These are phyloP conservation scores for Calocera viscosa DNA, from an alignment of 768 basidiomycete genomes.

Conservation along the genomic window DNA sequence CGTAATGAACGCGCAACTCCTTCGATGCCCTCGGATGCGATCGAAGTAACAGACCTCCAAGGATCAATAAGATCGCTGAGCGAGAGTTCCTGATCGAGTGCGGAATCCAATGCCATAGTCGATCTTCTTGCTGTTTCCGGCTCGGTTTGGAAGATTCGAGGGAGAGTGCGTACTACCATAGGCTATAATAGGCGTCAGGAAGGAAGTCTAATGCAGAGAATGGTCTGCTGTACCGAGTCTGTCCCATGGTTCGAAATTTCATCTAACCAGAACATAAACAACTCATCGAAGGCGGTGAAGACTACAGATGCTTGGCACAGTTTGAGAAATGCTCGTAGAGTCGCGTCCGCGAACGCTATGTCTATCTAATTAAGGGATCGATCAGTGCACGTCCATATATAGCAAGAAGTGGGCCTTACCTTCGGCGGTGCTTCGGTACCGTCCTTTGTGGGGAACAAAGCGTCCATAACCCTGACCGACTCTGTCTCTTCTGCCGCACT, in stretches of 20 bases:
- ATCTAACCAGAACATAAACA: slow-evolving; percentile 51
- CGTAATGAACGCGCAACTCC: slow-evolving; percentile 39
- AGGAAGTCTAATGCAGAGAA: not conserved
- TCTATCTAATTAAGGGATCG: slow-evolving; percentile 6
- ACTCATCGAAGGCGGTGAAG: slow-evolving; percentile 45
- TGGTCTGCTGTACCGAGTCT: not conserved
- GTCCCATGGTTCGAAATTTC: slow-evolving; percentile 24
- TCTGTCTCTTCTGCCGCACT: not conserved
- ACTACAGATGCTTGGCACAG: slow-evolving; percentile 41
- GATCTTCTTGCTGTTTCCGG: slow-evolving; percentile 33
- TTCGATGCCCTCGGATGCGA: slow-evolving; percentile 33
- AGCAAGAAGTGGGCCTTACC: not conserved
- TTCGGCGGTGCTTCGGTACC: not conserved
- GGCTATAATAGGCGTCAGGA: slow-evolving; percentile 9
- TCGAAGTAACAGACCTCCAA: slow-evolving; percentile 39
- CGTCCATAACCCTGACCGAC: not conserved
- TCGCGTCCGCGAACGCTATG: slow-evolving; percentile 28
- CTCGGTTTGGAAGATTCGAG: slow-evolving; percentile 47
- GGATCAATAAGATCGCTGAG: slow-evolving; percentile 37
- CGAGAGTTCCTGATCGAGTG: slow-evolving; percentile 18
- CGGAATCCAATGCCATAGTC: slow-evolving; percentile 29
- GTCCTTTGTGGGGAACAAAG: not conserved
- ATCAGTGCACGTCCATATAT: slow-evolving; percentile 13
- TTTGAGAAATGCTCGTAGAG: slow-evolving; percentile 42
- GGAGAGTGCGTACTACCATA: slow-evolving; percentile 25